Evolutionary conservation across 106 monocot species (phyloP).

Genomic region (Cymbidium sinense): DNA sequence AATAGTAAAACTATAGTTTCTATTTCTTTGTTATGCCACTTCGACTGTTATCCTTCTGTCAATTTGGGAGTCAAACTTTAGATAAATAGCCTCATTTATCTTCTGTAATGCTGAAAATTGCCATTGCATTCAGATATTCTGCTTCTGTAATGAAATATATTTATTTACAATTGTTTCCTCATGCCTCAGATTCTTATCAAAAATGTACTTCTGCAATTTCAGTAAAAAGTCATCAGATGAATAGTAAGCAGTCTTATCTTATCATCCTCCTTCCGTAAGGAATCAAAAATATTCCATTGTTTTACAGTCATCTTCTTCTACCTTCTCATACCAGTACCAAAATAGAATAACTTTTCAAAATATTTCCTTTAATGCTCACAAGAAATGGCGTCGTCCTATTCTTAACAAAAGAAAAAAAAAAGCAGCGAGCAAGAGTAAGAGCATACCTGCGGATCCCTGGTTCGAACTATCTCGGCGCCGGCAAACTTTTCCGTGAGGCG

Average conservation of each 20-base stretch:
- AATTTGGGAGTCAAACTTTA: background rate
- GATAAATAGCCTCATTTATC: background rate
- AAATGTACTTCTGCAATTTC: background rate
- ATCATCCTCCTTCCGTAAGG: background rate
- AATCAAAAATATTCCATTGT: background rate
- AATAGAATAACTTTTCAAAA: background rate
- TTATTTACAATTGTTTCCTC: background rate
- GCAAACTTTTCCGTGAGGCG: constrained; percentile 76
- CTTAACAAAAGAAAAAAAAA: background rate
- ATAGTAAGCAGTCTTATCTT: background rate
- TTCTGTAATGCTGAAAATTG: background rate
- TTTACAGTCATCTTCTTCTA: background rate
- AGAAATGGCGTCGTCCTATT: background rate
- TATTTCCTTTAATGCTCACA: background rate
- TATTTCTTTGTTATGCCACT: background rate
- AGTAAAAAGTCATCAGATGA: background rate
- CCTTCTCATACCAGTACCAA: background rate
- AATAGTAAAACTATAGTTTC: background rate
- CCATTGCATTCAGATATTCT: background rate
- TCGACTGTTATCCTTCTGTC: background rate
- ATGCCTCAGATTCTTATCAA: background rate
- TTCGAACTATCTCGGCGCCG: constrained; percentile 61
- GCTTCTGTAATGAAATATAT: background rate
- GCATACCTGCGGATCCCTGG: constrained; percentile 33
- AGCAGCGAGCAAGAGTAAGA: background rate